Percentiles rank a stretch among this genome's conserved stretches.
Conservation (phyloP, 257 asterid genomes). For the Solanum corneliomulleri region DNA sequence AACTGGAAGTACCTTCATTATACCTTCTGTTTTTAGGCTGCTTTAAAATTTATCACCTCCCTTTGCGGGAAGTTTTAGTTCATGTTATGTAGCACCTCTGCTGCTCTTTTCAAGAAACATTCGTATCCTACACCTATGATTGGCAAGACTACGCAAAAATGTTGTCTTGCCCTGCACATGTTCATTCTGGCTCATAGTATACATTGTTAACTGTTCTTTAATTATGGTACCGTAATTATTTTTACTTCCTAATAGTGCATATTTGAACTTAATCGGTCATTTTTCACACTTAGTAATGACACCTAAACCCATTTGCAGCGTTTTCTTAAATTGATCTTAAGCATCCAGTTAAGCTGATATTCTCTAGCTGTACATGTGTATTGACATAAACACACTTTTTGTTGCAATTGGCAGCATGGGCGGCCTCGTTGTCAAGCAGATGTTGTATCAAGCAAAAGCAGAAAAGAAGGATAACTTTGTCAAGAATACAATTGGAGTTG, state of each 20-base stretch:
- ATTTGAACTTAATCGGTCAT: not conserved
- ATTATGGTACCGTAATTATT: not conserved
- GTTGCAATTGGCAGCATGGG: slow-evolving; percentile 66
- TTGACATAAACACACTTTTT: not conserved
- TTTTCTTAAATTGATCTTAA: not conserved
- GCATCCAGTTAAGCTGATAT: not conserved
- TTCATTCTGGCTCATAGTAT: not conserved
- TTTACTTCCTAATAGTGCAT: not conserved
- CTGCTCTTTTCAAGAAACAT: not conserved
- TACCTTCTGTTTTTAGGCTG: not conserved
- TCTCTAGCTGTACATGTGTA: not conserved
- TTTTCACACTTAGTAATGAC: not conserved
- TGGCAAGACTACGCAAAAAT: not conserved
- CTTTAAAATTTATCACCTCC: not conserved
- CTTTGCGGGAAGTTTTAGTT: not conserved
- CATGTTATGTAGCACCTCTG: not conserved
- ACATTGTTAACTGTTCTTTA: not conserved
- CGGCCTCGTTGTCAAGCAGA: slow-evolving; percentile 97
- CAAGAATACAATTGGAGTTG: slow-evolving; percentile 79
- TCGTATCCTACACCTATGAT: not conserved
- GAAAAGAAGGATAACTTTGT: slow-evolving; percentile 74
- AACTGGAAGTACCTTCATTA: not conserved
- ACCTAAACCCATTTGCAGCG: not conserved
- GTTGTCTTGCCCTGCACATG: not conserved
- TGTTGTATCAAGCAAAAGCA: slow-evolving; percentile 75